Evolutionary conservation across 371 early-diverging fungal species (phyloP).

Genomic region (Blyttiomyces sp.): DNA sequence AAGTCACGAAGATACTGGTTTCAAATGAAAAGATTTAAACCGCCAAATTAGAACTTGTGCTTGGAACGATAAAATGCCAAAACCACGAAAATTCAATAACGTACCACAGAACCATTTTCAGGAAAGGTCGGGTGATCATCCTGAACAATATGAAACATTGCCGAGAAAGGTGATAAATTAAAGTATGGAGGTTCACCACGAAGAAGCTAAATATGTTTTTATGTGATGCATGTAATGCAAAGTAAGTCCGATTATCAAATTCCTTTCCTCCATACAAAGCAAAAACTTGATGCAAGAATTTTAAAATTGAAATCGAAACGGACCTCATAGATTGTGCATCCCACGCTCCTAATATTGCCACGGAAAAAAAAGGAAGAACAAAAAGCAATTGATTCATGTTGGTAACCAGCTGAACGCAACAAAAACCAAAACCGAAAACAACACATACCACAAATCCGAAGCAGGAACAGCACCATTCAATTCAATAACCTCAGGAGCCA

Average conservation of each 20-base stretch:
- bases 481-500: constrained; percentile 96
- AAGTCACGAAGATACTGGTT: constrained; percentile 32
- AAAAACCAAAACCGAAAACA: no score
- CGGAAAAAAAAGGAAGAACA: background rate
- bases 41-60: no score
- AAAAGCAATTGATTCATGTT: constrained; percentile 18
- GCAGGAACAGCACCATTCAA: constrained; percentile 70
- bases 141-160: constrained; percentile 62
- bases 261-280: no score
- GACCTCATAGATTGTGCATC: constrained; percentile 61
- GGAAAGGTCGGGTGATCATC: constrained; percentile 67
- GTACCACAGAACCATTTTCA: constrained; percentile 43
- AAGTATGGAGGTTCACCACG: constrained; percentile 62
- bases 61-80: no score
- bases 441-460: constrained; percentile 78
- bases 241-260: no score
- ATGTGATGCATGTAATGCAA: background rate
- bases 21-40: background rate
- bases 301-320: no score
- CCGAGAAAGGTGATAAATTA: constrained; percentile 55
- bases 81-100: background rate
- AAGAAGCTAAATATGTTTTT: constrained; percentile 30
- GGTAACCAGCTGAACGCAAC: constrained; percentile 10
- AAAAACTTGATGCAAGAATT: no score
- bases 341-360: constrained; percentile 48